Base-by-base conservation (phyloP, 164 flowering plant genomes). In the Paratinospora sagittata region DNA sequence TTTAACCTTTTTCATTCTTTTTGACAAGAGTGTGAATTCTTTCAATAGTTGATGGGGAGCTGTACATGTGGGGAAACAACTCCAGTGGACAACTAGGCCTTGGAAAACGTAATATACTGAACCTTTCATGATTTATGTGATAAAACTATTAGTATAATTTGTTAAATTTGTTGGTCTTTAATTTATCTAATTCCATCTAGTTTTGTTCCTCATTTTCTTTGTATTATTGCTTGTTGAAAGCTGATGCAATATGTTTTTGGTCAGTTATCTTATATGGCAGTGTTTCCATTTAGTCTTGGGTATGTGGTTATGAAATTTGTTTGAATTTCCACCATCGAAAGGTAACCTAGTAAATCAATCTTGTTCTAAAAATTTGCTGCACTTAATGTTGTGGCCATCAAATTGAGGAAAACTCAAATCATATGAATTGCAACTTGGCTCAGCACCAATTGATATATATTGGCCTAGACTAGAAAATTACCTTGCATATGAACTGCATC, bases 1-100 rank as follows among this genome's bases (percentile, higher is more conserved):
- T 63, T 66, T 26, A 23, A 41, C 21, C 43, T 69, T 21, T 67
- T 74, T 67, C 58, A n/a, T n/a, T n/a, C n/a, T n/a, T n/a, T n/a
- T n/a, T 63, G 17, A 45, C 33, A 17, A 66, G 23, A 16, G 26
- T 17, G 23, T 72, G 21, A 13, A 39, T 65, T 76, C 65, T 74
- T 17, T 65, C 74, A 49, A 69, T 67, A 95, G 99, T 67, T 78
- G 90, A 91, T 78, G 97, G 98, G 30, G 98, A 89, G 72, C 92
- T 96, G 19, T 93, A 90, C 78, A 81, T 91, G 88, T 96, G 99
- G 98, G 99, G 99, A 27, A 89, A 82, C 74, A 96, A 96, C 78
- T 80, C 93, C 41, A 84, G 79, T 75, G 97, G 99, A 61, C 99
- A 96, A 82, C 97, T 96, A 79, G 99, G 99, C 61, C 90, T 92